Base-by-base conservation (phyloP, 805 yeast genomes). In the Metschnikowia hibisci region DNA sequence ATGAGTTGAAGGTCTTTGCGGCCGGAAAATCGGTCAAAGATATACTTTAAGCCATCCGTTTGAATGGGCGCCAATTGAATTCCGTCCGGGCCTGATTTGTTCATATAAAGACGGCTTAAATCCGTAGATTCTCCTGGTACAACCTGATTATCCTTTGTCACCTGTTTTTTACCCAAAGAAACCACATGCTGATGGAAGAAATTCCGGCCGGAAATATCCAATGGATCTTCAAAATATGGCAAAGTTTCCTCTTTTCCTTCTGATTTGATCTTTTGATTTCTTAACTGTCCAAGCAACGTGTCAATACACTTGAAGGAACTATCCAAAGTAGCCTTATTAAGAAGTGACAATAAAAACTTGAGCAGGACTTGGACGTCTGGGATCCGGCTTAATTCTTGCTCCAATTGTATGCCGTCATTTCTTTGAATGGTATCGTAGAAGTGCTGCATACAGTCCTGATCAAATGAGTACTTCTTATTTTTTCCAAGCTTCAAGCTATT, bases 121-220 rank as follows among this genome's bases (percentile, higher is more conserved):
- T 60, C 61, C 11, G 57, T 41, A 7, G 63, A 53, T 48, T 63
- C 67, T 32, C 69, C 69, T 1, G 69, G 67, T 8, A 79, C 74
- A n/a, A 78, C 76, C 9, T 80, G 45, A 34, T 50, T 54, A 40
- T 58, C 61, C 57, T 55, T 70, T 56, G 42, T 48, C 29, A 62
- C 56, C 44, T 69, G 73, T 41, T 78, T 78, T 55, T 87, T 81
- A 4, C 96, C 96, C 44, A 85, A 72, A 7, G 84, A 77, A 43
- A 90, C 81, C 18, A 90, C 80, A 55, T 82, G 84, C 51, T 87
- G 87, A 60, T 90, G 98, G 55, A 90, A 77, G 55, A 90, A 82
- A 58, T 86, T 90, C 52, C 96, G 74, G 13, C 87, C 87, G 43
- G 84, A 81, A 34, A 90, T 79, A 55, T 89, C 96, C 6, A 80